Base-by-base conservation (phyloP, 306 rosid species). In the Luffa aegyptiaca region DNA sequence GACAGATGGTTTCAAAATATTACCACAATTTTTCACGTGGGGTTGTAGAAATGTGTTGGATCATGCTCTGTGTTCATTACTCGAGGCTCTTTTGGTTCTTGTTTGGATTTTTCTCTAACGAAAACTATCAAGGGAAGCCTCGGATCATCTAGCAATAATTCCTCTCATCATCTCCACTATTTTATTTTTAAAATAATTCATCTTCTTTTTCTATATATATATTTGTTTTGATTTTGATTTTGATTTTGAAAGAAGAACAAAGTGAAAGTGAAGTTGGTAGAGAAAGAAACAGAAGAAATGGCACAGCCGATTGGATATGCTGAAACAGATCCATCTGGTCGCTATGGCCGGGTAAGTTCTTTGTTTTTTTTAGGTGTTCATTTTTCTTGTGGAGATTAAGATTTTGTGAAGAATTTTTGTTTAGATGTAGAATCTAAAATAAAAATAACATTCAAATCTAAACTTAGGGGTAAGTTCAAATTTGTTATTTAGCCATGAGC, bases 301-400 rank as follows among this genome's bases (percentile, higher is more conserved):
- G 74, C 83, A 49, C 91, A 77, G 36, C 76, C 21, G 3, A 61
- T 74, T 68, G 89, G 80, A 48, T 94, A 89, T 81, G 94, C 85
- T 75, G 98, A 94, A 87, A 94, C 91, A 20, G 98, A 94, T 48
- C 96, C 98, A 36, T 86, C 98, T 41, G 89, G 91, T 83, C 88
- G 98, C 78, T 94, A 94, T 76, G 96, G 98, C 10, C 91, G 97
- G 21, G 98, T 92, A 88, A 87, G 92, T 84, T 41, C 1, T 59
- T 59, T 0, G 4, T 26, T 13, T 51, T 51, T 51, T 11, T 48
- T 26, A 26, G 31, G 31, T 26, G 0, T 26, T 26, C 0, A 26
- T 26, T 26, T 26, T 26, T 26, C 31, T 26, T 26, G 31, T 26
- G 31, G 31, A 26, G 31, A 26, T 26, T 26, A 26, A 26, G 49